A percentile compares a stretch with the other conserved stretches of the same genome.
Conservation (phyloP, 768 basidiomycete genomes). For the Kwoniella newhampshirensis region DNA sequence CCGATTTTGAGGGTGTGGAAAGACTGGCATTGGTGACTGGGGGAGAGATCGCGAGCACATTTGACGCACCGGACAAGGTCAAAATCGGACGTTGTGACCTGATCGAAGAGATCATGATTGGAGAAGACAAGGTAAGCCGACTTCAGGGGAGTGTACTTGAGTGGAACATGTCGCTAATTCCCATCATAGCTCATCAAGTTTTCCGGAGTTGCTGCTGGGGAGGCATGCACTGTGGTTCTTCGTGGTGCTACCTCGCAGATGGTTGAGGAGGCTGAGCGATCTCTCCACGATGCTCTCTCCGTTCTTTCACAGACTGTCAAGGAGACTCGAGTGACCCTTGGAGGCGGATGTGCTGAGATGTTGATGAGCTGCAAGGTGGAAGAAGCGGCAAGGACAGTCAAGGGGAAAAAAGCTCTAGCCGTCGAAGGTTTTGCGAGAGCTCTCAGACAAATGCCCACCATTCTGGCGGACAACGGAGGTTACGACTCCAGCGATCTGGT, state of each 20-base stretch:
- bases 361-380: conserved; percentile 94
- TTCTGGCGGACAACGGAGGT: conserved; percentile 95
- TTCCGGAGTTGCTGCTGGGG: conserved; percentile 95
- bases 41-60: conserved; percentile 94
- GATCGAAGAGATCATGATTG: conserved; percentile 99
- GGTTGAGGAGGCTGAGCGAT: conserved; percentile 98
- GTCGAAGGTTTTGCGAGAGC: conserved; percentile 88
- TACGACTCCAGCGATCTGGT: conserved; percentile 97
- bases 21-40: conserved; percentile 92
- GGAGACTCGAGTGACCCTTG: conserved; percentile 90
- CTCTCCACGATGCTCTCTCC: conserved; percentile 93
- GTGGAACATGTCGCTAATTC: conserved; percentile 6
- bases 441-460: conserved; percentile 86
- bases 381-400: conserved; percentile 74
- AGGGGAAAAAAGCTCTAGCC: conserved; percentile 94
- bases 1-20: conserved; percentile 98
- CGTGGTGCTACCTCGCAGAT: conserved; percentile 97
- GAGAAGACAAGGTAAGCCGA: conserved; percentile 92
- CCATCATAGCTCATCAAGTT: conserved; percentile 89
- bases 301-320: conserved; percentile 97
- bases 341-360: conserved; percentile 98
- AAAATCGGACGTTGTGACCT: conserved; percentile 89
- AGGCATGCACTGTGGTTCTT: conserved; percentile 96
- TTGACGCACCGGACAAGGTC: conserved; percentile 86
- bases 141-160: too few relatives aligned